A percentile compares a stretch with the other conserved stretches of the same genome.
These are phyloP conservation scores for Pyricularia pennisetigena DNA, from an alignment of 2,329 filamentous ascomycete genomes.

Conservation along the genomic window DNA sequence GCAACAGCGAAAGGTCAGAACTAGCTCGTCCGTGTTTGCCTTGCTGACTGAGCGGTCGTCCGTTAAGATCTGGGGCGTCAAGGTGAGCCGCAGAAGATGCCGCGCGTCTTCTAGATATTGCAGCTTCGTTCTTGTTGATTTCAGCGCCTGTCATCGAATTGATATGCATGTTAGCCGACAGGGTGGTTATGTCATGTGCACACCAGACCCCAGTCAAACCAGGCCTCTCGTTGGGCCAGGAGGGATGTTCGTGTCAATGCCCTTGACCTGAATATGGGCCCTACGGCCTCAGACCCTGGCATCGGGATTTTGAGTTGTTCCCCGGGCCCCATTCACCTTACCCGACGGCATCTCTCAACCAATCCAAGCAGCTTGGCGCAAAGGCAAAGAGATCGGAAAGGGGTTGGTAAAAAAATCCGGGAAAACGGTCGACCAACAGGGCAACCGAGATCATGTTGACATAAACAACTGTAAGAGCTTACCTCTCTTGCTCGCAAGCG, in stretches of 20 bases:
- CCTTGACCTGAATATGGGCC: not conserved
- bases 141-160: constrained; percentile 3
- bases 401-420: constrained; percentile 8
- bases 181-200: constrained; percentile 1
- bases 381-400: not conserved
- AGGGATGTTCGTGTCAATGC: not conserved
- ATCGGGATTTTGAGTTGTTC: not conserved
- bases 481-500: constrained; percentile 62
- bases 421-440: not conserved
- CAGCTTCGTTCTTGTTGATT: not conserved
- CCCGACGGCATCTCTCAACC: not conserved
- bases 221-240: not conserved
- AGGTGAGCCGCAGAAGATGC: constrained; percentile 55
- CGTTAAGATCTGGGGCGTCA: constrained; percentile 36
- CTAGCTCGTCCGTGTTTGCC: constrained; percentile 62
- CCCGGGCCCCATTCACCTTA: not conserved
- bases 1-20: constrained; percentile 56
- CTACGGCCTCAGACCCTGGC: not conserved
- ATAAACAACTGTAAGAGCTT: constrained; percentile 22
- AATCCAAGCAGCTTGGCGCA: not conserved
- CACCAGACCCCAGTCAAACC: not conserved
- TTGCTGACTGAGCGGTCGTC: constrained; percentile 47
- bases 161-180: not conserved
- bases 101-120: constrained; percentile 36
- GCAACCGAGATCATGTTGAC: no score